Conservation (phyloP, 2,329 filamentous ascomycete species). For the Parascedosporium putredinis region DNA sequence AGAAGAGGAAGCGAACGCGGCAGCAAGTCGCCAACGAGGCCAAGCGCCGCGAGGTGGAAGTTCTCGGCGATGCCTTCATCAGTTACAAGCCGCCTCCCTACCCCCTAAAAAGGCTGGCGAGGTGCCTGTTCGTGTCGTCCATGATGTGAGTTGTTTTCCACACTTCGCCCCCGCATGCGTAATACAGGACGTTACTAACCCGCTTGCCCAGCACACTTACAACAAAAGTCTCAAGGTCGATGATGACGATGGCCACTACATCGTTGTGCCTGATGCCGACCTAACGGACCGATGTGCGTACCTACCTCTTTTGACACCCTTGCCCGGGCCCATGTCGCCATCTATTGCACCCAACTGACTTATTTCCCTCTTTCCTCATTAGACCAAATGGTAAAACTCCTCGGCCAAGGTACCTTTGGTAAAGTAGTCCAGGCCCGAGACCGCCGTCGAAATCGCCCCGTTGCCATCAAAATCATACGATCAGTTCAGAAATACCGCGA, state of each 20-base stretch:
- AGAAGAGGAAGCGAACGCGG: conserved; percentile 82
- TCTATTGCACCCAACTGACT: no score
- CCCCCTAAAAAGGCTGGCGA: conserved; percentile 81
- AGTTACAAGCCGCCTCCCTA: conserved; percentile 80
- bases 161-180: conserved; percentile 10
- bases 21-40: conserved; percentile 75
- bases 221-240: conserved; percentile 67
- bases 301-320: conserved; percentile 4
- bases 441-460: conserved; percentile 61
- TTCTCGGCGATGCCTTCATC: conserved; percentile 58
- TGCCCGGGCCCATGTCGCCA: neutral
- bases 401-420: conserved; percentile 95
- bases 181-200: neutral
- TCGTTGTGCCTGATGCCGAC: conserved; percentile 77
- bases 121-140: conserved; percentile 52
- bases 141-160: conserved; percentile 45
- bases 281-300: conserved; percentile 85
- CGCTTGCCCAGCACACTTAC: conserved; percentile 12
- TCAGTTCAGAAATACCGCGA: conserved; percentile 98
- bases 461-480: conserved; percentile 95
- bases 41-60: conserved; percentile 65
- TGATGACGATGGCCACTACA: conserved; percentile 94
- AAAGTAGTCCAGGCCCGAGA: conserved; percentile 95
- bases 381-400: conserved; percentile 83
- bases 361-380: conserved; percentile 13